Conservation (phyloP, 257 asterid genomes). For the Solanum piurae region DNA sequence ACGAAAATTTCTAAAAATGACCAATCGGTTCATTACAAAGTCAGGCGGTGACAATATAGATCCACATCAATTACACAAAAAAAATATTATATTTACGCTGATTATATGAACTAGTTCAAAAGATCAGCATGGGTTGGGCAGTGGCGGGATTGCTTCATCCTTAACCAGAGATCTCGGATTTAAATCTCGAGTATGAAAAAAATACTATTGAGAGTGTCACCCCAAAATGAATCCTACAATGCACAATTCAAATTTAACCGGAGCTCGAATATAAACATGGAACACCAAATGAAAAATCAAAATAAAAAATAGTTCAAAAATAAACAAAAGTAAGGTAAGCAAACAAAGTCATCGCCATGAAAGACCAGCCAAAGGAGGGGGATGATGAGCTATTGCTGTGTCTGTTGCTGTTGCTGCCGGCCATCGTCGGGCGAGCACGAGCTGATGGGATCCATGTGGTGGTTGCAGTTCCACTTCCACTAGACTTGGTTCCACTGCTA, state of each 20-base stretch:
- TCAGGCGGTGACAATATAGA: too few species aligned
- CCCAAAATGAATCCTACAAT: background rate
- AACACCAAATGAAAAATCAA: background rate
- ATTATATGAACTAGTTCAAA: too few species aligned
- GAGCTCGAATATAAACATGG: too few species aligned
- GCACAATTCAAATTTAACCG: too few species aligned
- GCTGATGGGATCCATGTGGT: background rate
- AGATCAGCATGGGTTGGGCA: too few species aligned
- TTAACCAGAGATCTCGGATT: too few species aligned
- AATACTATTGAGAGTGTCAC: background rate
- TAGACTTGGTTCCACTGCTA: background rate
- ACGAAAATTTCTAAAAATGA: too few species aligned
- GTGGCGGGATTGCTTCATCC: fast-evolving
- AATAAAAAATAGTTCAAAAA: background rate
- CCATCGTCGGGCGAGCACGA: background rate
- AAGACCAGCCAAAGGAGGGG: background rate
- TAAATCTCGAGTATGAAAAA: too few species aligned
- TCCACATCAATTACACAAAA: background rate
- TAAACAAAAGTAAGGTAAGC: background rate
- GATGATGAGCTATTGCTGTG: background rate
- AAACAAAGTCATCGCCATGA: background rate
- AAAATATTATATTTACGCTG: background rate
- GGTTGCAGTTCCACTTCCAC: background rate
- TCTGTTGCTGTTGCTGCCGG: background rate
- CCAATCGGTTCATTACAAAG: too few species aligned